Conservation (phyloP, 2,329 filamentous ascomycete genomes). For the Colletotrichum truncatum region DNA sequence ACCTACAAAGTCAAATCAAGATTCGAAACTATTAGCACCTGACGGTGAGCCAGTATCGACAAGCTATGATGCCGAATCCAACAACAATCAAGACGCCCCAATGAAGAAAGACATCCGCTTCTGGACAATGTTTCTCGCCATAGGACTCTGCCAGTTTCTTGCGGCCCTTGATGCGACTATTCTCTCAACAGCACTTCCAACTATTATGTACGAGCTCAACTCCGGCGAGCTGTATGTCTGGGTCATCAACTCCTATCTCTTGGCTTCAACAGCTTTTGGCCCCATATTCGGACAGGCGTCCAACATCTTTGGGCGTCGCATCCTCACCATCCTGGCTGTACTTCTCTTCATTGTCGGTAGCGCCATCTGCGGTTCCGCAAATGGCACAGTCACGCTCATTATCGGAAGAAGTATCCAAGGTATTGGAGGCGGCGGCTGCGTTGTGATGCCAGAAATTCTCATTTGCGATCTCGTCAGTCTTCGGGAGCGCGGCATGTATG, state of each 20-base stretch:
- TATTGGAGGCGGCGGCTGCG: conserved; percentile 49
- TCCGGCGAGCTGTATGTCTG: conserved; percentile 37
- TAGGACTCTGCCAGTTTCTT: neutral
- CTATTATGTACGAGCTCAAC: conserved; percentile 16
- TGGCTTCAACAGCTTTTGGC: conserved; percentile 46
- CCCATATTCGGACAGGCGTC: conserved; percentile 56
- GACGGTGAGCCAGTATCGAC: too few relatives aligned
- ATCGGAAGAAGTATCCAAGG: conserved; percentile 52
- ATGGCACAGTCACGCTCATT: conserved; percentile 50
- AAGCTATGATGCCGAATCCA: too few relatives aligned
- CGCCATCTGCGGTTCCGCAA: conserved; percentile 52
- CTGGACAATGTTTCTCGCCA: neutral
- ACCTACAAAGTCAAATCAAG: too few relatives aligned
- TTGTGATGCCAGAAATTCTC: conserved; percentile 54
- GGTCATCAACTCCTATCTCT: conserved; percentile 37
- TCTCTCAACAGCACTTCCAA: neutral
- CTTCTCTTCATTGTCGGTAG: conserved; percentile 57
- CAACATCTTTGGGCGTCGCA: conserved; percentile 57
- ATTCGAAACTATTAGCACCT: too few relatives aligned
- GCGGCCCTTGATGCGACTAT: neutral
- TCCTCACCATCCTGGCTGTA: conserved; percentile 46
- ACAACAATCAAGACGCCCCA: too few relatives aligned
- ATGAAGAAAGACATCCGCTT: too few relatives aligned
- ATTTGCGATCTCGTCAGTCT: conserved; percentile 59
- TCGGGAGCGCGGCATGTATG: conserved; percentile 51